Base-by-base conservation (phyloP, 1,139 yeast species). In the Schwanniomyces etchellsii region DNA sequence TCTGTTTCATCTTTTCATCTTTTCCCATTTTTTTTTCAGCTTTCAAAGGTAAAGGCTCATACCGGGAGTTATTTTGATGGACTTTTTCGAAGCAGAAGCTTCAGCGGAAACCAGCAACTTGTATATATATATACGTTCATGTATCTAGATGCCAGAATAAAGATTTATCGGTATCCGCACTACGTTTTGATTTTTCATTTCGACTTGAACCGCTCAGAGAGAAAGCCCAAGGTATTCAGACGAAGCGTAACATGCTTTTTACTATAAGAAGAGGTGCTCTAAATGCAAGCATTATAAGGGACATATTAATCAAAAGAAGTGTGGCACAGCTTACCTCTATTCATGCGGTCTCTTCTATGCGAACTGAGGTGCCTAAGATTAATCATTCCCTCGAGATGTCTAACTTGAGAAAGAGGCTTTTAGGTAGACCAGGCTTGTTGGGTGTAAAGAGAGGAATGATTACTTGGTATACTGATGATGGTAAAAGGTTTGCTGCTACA, bases 381-480 rank as follows among this genome's bases (percentile, higher is more conserved):
- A 65, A 71, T 43, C 85, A 78, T 51, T 65, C 81, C 2, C 69
- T 74, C 32, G 79, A 70, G 40, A 57, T 64, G 31, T 70, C 81
- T 20, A 74, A 80, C 47, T 57, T 63, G 35, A 74, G 96, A 52
- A 80, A 77, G 53, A 69, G 77, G 52, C 64, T 86, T 27, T 75
- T 88, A 21, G 58, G 62, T 26, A 77, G 98, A 56, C 80, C 95
- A 5, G 98, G 98, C 5, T 62, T 86, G 24, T 61, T 89, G 17
- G 95, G 94, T 0, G 64, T 77, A 39, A 91, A 91, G 52, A 66
- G 81, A 39, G 97, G 97, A 14, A 89, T 91, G 96, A 78, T 88
- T 33, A 77, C 95, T 9, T 84, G 79, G 74, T 91, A 74, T 52
- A 70, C 75, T 23, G 70, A 71, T 24, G 64, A 68, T 4, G 96